phyloP scores from a whole-genome alignment of 352 stramenopile species.

The Bremia lactucae region DNA sequence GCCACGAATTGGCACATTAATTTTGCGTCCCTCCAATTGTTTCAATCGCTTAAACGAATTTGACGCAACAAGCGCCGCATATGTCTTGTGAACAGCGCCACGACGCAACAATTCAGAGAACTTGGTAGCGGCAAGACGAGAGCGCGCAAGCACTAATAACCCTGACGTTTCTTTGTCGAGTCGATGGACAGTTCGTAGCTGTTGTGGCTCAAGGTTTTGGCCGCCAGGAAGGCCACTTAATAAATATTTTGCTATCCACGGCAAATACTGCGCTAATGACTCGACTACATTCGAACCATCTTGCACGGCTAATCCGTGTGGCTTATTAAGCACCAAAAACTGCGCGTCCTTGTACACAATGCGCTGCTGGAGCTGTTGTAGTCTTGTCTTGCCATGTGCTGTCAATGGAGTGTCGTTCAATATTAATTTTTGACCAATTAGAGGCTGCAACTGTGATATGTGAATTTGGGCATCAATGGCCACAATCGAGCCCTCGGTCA shows the following conservation, averaged over 20 bases:
- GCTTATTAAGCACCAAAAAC: conserved; percentile 61
- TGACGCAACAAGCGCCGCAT: conserved; percentile 35
- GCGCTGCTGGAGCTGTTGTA: conserved; percentile 22
- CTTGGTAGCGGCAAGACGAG: conserved; percentile 46
- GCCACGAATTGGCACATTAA: conserved; percentile 30
- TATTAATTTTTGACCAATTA: not conserved
- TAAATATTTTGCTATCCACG: conserved; percentile 17
- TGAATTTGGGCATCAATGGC: conserved; percentile 48
- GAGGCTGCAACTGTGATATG: conserved; percentile 14
- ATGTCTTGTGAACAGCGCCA: conserved; percentile 44
- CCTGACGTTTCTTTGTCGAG: conserved; percentile 67
- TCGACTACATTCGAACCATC: conserved; percentile 31
- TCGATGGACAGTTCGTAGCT: conserved; percentile 48
- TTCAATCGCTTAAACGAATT: conserved; percentile 2
- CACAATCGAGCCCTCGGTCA: conserved; percentile 32
- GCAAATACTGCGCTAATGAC: conserved; percentile 38
- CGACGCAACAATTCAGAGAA: conserved; percentile 39
- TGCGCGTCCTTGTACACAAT: conserved; percentile 44
- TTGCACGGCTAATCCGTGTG: conserved; percentile 54
- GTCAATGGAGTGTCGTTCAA: not conserved
- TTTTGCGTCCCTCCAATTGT: conserved; percentile 13
- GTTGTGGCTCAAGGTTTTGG: not conserved
- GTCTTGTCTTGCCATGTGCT: conserved; percentile 2
- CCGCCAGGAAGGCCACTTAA: conserved; percentile 8
- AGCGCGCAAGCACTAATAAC: conserved; percentile 51